Evolutionary conservation across 2,329 filamentous ascomycete genomes (phyloP).

Genomic region (Pseudovirgaria hyperparasitica): DNA sequence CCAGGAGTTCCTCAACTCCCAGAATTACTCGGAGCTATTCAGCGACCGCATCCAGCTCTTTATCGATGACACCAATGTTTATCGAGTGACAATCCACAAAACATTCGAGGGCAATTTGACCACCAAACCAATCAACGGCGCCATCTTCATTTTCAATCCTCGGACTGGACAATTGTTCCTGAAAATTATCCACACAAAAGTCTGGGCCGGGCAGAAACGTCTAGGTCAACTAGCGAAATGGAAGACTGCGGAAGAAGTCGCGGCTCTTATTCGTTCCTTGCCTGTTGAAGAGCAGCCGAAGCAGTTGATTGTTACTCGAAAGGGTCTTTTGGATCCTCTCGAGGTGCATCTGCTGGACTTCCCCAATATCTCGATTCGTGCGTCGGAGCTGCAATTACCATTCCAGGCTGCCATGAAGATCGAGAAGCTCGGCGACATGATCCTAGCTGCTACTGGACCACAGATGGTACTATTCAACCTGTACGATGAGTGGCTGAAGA

Average conservation of each 20-base stretch:
- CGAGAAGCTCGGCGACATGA: slow-evolving; percentile 98
- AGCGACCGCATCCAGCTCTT: slow-evolving; percentile 98
- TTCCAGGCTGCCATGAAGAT: slow-evolving; percentile 99
- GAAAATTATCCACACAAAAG: slow-evolving; percentile 98
- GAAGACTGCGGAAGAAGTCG: slow-evolving; percentile 99
- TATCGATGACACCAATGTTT: slow-evolving; percentile 98
- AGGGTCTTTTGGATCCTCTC: slow-evolving; percentile 90
- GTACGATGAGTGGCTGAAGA: slow-evolving; percentile 98
- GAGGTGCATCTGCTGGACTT: slow-evolving; percentile 97
- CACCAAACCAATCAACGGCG: slow-evolving; percentile 97
- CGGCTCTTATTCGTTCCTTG: slow-evolving; percentile 85
- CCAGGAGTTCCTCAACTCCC: slow-evolving; percentile 97
- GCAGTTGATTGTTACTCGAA: slow-evolving; percentile 94
- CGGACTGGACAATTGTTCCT: slow-evolving; percentile 93
- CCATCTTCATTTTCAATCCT: slow-evolving; percentile 99
- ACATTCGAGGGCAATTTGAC: slow-evolving; percentile 98
- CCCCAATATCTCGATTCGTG: slow-evolving; percentile 96
- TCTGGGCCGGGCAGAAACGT: slow-evolving; percentile 99
- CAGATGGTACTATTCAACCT: slow-evolving; percentile 99
- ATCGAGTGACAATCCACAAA: slow-evolving; percentile 98
- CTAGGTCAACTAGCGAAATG: slow-evolving; percentile 95
- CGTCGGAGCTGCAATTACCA: slow-evolving; percentile 88
- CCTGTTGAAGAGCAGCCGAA: slow-evolving; percentile 98
- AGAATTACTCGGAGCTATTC: slow-evolving; percentile 98
- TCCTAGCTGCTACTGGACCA: slow-evolving; percentile 91